Conservation (phyloP, 1,139 yeast species). For the Pichia sp. region DNA sequence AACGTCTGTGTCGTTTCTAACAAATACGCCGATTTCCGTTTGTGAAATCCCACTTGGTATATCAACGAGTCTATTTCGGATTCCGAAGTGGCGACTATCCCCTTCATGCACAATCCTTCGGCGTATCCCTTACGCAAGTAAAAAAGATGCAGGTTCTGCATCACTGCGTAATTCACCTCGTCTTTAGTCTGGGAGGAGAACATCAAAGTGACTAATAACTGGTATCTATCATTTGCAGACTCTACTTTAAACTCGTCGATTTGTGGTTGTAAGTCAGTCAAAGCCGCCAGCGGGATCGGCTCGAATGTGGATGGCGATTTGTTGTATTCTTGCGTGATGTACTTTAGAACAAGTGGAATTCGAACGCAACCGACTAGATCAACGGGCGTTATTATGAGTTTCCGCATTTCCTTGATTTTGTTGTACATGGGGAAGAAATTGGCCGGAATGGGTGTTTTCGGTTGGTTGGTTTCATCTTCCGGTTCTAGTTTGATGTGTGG, state of each 20-base stretch:
- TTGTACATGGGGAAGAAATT: slow-evolving; percentile 58
- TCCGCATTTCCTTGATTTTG: slow-evolving; percentile 64
- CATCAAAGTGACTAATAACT: slow-evolving; percentile 76
- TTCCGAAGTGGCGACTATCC: slow-evolving; percentile 52
- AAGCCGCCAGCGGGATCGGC: slow-evolving; percentile 10
- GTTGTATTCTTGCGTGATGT: slow-evolving; percentile 17
- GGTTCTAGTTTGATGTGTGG: slow-evolving; percentile 15
- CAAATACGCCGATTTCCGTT: slow-evolving; percentile 71
- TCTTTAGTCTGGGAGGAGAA: slow-evolving; percentile 93
- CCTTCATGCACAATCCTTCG: slow-evolving; percentile 42
- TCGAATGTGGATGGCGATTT: slow-evolving; percentile 1
- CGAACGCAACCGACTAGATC: slow-evolving; percentile 88
- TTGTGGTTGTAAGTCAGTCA: slow-evolving; percentile 1
- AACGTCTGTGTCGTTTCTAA: slow-evolving; percentile 60
- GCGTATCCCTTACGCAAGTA: slow-evolving; percentile 36
- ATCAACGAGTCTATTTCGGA: slow-evolving; percentile 61
- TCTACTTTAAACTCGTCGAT: background rate
- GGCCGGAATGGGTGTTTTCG: slow-evolving; percentile 35
- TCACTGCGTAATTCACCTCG: slow-evolving; percentile 75
- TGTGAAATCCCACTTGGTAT: slow-evolving; percentile 85
- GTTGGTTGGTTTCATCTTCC: slow-evolving; percentile 1
- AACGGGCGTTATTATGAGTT: slow-evolving; percentile 69
- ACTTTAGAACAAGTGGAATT: slow-evolving; percentile 51
- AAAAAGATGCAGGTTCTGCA: slow-evolving; percentile 55
- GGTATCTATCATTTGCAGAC: slow-evolving; percentile 48